Evolutionary conservation across 805 yeast species (phyloP), one percentile per base, ranked within the genome.

Genomic region (Jamesozyma rosinii): DNA sequence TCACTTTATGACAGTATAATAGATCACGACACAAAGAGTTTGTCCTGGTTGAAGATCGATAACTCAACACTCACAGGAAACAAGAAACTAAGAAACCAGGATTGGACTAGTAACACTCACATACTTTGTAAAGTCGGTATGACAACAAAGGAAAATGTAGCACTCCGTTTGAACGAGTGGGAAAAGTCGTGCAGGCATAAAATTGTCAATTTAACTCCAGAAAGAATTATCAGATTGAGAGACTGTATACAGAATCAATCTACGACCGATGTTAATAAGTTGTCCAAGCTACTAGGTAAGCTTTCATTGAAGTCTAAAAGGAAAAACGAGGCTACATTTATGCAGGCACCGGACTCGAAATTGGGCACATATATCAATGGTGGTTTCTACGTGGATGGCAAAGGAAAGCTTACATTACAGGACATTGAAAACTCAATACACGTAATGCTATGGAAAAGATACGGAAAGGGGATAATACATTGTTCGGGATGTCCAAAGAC

Each of bases 91-190:
- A 31, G 14, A 17, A 39, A 41, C 17, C 43, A 45, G 6, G 44
- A 44, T 24, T 59, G 63, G 63, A 35, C 40, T 14, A 37, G 38
- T 22, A 42, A 42, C 15, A 49, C 44, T 29, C 45, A 46, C 24
- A 55, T 61, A 4, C 47, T 61, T 13, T 49, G 57, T 44, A 61
- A 61, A 36, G 51, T 61, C 20, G 65, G 65, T 2, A 55, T 61
- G 61, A 61, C 65, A 1, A 55, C 58, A 1, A 50, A 49, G 21
- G 24, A 40, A 17, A 38, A 47, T 18, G 65, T 58, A 15, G 44
- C 44, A n/a, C 37, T 50, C 9, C 46, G 65, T 32, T 42, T 61
- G 19, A 37, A 44, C 11, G 61, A 59, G 40, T 61, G 65, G 65
- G 47, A 50, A 32, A 44, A 41, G 5, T 41, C 47, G 6, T 61